Conservation (phyloP, 495 filamentous ascomycete species). For the Cetradonia linearis region DNA sequence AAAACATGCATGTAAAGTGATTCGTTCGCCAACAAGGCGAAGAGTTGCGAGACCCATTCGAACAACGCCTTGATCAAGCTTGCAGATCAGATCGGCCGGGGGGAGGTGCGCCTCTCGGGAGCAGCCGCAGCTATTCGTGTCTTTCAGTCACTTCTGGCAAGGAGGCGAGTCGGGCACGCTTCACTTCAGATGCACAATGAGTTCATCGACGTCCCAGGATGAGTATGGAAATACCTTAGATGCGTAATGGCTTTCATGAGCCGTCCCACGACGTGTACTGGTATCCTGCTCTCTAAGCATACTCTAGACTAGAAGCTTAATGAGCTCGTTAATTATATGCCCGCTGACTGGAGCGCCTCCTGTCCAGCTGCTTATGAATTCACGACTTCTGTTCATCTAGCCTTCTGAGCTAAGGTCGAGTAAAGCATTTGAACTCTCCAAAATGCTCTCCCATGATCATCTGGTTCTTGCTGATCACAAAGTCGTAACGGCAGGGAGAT, state of each 20-base stretch:
- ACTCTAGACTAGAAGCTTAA: too few species aligned
- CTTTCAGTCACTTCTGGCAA: too few species aligned
- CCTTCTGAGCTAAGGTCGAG: not conserved
- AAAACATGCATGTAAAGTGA: not conserved
- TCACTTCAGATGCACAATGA: not conserved
- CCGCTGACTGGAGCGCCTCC: not conserved
- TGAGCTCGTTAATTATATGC: not conserved
- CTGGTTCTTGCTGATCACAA: too few species aligned
- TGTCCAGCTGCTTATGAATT: not conserved
- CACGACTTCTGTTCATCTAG: not conserved
- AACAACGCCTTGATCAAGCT: not conserved
- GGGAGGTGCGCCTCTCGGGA: not conserved
- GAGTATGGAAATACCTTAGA: not conserved
- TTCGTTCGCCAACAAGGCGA: not conserved
- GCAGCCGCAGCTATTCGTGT: not conserved
- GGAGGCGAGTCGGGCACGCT: not conserved
- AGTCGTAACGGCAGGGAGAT: not conserved
- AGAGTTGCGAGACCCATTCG: too few species aligned
- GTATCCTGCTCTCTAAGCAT: too few species aligned
- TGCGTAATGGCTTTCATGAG: too few species aligned
- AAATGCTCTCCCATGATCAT: too few species aligned
- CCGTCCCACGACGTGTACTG: too few species aligned
- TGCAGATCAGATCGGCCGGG: not conserved
- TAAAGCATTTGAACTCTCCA: not conserved
- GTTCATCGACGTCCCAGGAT: not conserved